A percentile compares a stretch with the other conserved stretches of the same genome.
These are phyloP conservation scores for Xylaria venustula DNA, from an alignment of 495 filamentous ascomycete species.

Conservation along the genomic window DNA sequence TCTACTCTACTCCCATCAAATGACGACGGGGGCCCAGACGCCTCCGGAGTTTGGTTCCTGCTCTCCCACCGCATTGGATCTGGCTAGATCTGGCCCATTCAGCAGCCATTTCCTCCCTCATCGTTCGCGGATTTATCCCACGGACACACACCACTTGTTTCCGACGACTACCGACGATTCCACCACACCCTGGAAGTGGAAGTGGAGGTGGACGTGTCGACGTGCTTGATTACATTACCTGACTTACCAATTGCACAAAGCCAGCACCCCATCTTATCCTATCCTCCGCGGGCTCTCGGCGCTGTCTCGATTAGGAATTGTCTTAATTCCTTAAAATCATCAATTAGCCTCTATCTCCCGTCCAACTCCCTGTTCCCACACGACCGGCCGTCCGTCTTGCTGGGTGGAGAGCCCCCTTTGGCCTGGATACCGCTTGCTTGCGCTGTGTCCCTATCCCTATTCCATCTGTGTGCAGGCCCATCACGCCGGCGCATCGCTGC, in stretches of 20 bases:
- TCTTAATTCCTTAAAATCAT: slow-evolving; percentile 17
- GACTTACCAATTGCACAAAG: slow-evolving; percentile 10
- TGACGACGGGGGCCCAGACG: not conserved
- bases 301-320: slow-evolving; percentile 25
- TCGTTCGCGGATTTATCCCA: slow-evolving; percentile 22
- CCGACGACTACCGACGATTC: slow-evolving; percentile 24
- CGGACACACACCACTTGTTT: slow-evolving; percentile 28
- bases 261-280: not conserved
- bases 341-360: not conserved
- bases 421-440: slow-evolving; percentile 1
- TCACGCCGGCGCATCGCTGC: not conserved
- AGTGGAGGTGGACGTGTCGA: too few relatives aligned
- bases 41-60: not conserved
- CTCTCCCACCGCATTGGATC: not conserved
- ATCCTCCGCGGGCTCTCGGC: slow-evolving; percentile 10
- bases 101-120: not conserved
- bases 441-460: not conserved
- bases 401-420: not conserved
- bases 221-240: slow-evolving; percentile 16
- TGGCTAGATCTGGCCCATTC: not conserved
- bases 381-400: not conserved
- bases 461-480: not conserved
- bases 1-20: not conserved
- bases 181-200: slow-evolving; percentile 13
- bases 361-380: not conserved